A percentile compares a stretch with the other conserved stretches of the same genome.
phyloP scores from a whole-genome alignment of 225 moss, liverwort and hornwort genomes.

The Pleurozium schreberi region DNA sequence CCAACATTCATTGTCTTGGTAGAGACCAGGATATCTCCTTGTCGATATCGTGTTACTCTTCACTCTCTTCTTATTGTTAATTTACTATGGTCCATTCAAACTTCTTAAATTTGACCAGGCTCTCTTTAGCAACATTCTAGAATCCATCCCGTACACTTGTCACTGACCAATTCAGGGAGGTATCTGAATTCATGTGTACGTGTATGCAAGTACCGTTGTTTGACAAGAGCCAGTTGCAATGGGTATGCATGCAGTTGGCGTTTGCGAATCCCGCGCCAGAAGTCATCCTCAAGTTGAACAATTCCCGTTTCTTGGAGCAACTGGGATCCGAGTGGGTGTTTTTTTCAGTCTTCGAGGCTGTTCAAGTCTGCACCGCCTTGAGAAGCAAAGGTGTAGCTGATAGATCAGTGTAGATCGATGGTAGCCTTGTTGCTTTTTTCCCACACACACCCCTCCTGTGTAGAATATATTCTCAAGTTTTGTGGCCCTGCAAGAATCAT shows the following conservation, averaged over 20 bases:
- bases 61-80: background rate
- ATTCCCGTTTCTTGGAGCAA: slow-evolving; percentile 1
- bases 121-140: background rate
- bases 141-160: background rate
- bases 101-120: background rate
- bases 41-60: too few relatives aligned
- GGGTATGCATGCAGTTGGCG: slow-evolving; percentile 15
- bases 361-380: slow-evolving; percentile 8
- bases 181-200: too few relatives aligned
- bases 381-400: background rate
- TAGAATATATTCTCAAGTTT: background rate
- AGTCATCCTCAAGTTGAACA: slow-evolving; percentile 10
- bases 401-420: background rate
- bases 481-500: background rate
- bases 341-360: slow-evolving; percentile 20
- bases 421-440: background rate
- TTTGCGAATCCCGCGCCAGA: slow-evolving; percentile 24
- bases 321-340: slow-evolving; percentile 47
- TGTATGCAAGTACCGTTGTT: background rate
- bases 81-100: background rate
- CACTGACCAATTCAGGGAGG: too few relatives aligned
- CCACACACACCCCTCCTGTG: too few relatives aligned
- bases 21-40: background rate
- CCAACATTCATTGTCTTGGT: background rate
- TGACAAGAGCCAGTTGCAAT: background rate